Percentiles rank a stretch among this genome's conserved stretches.
Conservation (phyloP, 2,329 filamentous ascomycete genomes). For the Alternaria panax region DNA sequence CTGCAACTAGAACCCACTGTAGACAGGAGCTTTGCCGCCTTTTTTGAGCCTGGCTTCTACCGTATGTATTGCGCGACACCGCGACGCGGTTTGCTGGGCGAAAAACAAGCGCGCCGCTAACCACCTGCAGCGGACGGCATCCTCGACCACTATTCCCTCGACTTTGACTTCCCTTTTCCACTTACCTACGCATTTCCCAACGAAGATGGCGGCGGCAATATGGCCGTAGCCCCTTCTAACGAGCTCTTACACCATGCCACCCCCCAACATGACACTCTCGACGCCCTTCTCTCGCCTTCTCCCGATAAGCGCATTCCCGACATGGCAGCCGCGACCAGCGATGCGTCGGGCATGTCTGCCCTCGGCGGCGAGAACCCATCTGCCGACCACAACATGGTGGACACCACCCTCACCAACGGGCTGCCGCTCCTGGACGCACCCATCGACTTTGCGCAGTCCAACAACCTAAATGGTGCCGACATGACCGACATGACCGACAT, state of each 20-base stretch:
- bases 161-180: constrained; percentile 7
- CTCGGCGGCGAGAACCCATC: constrained; percentile 21
- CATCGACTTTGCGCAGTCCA: constrained; percentile 29
- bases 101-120: constrained; percentile 26
- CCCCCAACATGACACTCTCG: constrained; percentile 35
- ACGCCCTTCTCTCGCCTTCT: constrained; percentile 23
- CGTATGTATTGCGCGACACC: constrained; percentile 19
- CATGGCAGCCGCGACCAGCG: constrained; percentile 41
- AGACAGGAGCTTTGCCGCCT: not conserved
- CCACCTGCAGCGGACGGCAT: constrained; percentile 24
- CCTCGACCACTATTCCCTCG: constrained; percentile 6
- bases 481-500: constrained; percentile 13
- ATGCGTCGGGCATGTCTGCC: constrained; percentile 24
- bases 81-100: constrained; percentile 1
- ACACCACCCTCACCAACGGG: constrained; percentile 11
- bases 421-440: constrained; percentile 31
- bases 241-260: constrained; percentile 29
- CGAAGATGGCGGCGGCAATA: constrained; percentile 43
- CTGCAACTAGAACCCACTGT: not conserved
- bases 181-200: constrained; percentile 10
- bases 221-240: constrained; percentile 38
- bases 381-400: constrained; percentile 15
- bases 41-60: not conserved
- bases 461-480: constrained; percentile 17
- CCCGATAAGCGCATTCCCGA: constrained; percentile 30